Conservation (phyloP, 1,284 basidiomycete species). For the Erythrobasidium hasegawianum region DNA sequence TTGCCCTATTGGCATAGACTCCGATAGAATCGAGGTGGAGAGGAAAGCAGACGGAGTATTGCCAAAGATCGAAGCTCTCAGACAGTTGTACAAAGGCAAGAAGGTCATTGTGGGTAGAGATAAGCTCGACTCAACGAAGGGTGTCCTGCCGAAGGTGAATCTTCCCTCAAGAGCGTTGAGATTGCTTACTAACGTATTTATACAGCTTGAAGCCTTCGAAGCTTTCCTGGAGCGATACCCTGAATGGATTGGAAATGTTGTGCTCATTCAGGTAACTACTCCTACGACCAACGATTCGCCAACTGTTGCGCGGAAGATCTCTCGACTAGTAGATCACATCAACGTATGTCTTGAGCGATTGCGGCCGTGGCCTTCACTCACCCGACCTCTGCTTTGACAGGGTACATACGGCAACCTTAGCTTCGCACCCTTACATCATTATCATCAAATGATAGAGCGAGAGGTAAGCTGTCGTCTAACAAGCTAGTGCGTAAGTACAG, state of each 20-base stretch:
- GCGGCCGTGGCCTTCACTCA: background rate
- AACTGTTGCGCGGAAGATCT: slow-evolving; percentile 87
- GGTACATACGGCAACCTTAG: slow-evolving; percentile 91
- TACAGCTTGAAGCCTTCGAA: slow-evolving; percentile 85
- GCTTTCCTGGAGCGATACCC: slow-evolving; percentile 90
- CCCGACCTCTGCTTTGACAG: slow-evolving; percentile 2
- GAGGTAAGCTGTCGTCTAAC: slow-evolving; percentile 37
- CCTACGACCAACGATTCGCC: slow-evolving; percentile 91
- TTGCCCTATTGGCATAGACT: slow-evolving; percentile 97
- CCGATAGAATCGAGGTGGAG: slow-evolving; percentile 79
- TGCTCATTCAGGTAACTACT: slow-evolving; percentile 76
- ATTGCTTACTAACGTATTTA: slow-evolving; percentile 9
- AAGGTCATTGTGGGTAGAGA: slow-evolving; percentile 99
- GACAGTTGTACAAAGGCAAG: slow-evolving; percentile 86
- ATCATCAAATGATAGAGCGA: slow-evolving; percentile 89
- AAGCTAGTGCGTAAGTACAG: background rate
- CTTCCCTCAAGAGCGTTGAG: background rate
- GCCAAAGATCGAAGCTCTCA: slow-evolving; percentile 82
- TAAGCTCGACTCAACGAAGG: slow-evolving; percentile 97
- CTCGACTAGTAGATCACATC: slow-evolving; percentile 92
- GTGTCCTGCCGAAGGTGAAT: slow-evolving; percentile 84
- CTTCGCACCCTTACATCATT: slow-evolving; percentile 98
- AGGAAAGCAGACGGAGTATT: slow-evolving; percentile 72
- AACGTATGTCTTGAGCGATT: slow-evolving; percentile 53
- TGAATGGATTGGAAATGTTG: slow-evolving; percentile 85